Evolutionary conservation across 371 early-diverging fungal species (phyloP).

Genomic region (Synchytrium microbalum): DNA sequence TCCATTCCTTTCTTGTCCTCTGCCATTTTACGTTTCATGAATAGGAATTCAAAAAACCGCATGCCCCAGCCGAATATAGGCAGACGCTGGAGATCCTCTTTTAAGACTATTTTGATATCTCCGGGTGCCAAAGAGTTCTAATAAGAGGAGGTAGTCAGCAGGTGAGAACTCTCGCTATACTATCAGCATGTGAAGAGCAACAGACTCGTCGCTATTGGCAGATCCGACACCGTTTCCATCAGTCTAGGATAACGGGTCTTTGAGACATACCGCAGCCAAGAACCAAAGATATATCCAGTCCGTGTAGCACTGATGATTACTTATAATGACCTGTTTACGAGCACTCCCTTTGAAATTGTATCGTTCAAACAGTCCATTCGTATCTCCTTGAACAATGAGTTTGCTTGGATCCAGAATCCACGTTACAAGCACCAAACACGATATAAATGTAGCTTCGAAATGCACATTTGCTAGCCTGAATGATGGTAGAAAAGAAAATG

Average conservation of each 20-base stretch:
- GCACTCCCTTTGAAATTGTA: background rate
- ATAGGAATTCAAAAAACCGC: constrained; percentile 72
- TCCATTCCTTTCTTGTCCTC: constrained; percentile 47
- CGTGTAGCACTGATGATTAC: background rate
- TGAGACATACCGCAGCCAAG: background rate
- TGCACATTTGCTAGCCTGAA: too few relatives aligned
- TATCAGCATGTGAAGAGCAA: too few relatives aligned
- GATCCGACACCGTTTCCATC: too few relatives aligned
- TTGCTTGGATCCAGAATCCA: background rate
- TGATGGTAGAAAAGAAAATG: too few relatives aligned
- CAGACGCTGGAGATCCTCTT: constrained; percentile 18
- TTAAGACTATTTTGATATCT: constrained; percentile 29
- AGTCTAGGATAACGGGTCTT: too few relatives aligned
- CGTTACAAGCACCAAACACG: background rate
- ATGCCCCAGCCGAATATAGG: constrained; percentile 55
- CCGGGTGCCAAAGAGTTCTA: constrained; percentile 14
- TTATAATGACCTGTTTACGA: background rate
- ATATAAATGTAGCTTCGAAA: background rate
- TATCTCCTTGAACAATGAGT: background rate
- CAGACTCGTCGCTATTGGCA: too few relatives aligned
- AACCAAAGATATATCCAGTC: background rate
- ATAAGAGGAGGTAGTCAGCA: too few relatives aligned
- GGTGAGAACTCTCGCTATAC: too few relatives aligned
- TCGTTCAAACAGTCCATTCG: background rate
- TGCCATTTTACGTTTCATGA: constrained; percentile 69